Evolutionary conservation across 371 early-diverging fungal species (phyloP).

Genomic region (Choanephora cucurbitarum): DNA sequence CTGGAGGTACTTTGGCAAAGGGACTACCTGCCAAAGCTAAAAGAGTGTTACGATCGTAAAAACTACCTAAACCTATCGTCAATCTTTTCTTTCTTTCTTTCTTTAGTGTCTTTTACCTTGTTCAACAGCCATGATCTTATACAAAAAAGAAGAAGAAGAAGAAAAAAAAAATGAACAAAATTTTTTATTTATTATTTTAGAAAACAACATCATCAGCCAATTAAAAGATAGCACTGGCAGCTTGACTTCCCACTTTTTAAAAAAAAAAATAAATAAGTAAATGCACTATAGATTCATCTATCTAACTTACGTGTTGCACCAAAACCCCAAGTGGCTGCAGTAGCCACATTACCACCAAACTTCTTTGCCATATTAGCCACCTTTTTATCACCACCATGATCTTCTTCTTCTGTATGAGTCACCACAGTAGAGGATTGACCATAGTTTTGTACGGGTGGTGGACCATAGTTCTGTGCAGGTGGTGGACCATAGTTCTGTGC

Average conservation of each 20-base stretch:
- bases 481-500: constrained; percentile 2
- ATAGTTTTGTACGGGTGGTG: constrained; percentile 14
- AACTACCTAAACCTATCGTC: too few relatives aligned
- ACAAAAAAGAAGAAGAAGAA: neutral
- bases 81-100: too few relatives aligned
- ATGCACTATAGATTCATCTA: neutral
- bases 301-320: constrained; percentile 42
- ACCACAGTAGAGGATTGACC: constrained; percentile 3
- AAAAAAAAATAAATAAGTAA: constrained; percentile 8
- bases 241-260: constrained; percentile 33
- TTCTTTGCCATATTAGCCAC: constrained; percentile 24
- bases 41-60: constrained; percentile 67
- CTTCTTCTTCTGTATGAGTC: constrained; percentile 16
- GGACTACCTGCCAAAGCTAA: constrained; percentile 67
- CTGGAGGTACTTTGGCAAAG: constrained; percentile 64
- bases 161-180: neutral
- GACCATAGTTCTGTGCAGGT: neutral
- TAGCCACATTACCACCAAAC: constrained; percentile 32
- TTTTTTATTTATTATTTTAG: too few relatives aligned
- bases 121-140: constrained; percentile 25
- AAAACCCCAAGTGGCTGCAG: constrained; percentile 48
- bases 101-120: too few relatives aligned
- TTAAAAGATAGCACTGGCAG: constrained; percentile 35
- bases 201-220: neutral
- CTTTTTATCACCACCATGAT: constrained; percentile 24